Base-by-base conservation (phyloP, 805 yeast species). In the Pichia ethanolica region DNA sequence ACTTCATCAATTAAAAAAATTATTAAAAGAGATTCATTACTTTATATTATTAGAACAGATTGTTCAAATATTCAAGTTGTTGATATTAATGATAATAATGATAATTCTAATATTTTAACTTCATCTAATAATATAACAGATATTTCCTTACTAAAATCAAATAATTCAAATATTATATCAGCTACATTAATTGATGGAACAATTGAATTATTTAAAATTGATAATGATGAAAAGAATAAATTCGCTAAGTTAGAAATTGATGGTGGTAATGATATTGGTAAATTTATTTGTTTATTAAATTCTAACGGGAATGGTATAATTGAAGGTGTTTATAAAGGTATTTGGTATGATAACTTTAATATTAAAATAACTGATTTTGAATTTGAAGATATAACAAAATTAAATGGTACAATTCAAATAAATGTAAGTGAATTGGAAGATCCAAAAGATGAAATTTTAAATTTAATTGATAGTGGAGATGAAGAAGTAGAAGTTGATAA, bases 361-460 rank as follows among this genome's bases (percentile, higher is more conserved):
- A 48, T 62, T 28, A 53, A 57, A 34, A 53, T 58, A 26, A 57
- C 61, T 4, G 59, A 57, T 42, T 71, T 55, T 71, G 69, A 45
- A 61, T 51, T 47, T 61, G 63, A 69, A 61, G 53, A 64, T 56
- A 27, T 65, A 52, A 50, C 62, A 59, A 58, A 54, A 7, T 30
- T 56, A 38, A 48, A 53, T n/a, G 62, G 61, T 10, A 56, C 53
- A 34, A 50, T 57, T 10, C 39, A 46, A 25, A 56, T 59, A 26
- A 45, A 44, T 27, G 53, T 64, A 12, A 61, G 63, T 26, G 59
- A 58, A 12, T 70, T 64, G 37, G 49, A 35, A 9, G 44, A 39
- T 25, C 39, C 45, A 34, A 43, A 25, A 8, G 39, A 43, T 5
- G 45, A 43, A 26, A 43, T 35, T n/a, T 14, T 43, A 11, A 37